Base-by-base conservation (phyloP, 2,329 filamentous ascomycete genomes). In the Samsoniella hepiali region DNA sequence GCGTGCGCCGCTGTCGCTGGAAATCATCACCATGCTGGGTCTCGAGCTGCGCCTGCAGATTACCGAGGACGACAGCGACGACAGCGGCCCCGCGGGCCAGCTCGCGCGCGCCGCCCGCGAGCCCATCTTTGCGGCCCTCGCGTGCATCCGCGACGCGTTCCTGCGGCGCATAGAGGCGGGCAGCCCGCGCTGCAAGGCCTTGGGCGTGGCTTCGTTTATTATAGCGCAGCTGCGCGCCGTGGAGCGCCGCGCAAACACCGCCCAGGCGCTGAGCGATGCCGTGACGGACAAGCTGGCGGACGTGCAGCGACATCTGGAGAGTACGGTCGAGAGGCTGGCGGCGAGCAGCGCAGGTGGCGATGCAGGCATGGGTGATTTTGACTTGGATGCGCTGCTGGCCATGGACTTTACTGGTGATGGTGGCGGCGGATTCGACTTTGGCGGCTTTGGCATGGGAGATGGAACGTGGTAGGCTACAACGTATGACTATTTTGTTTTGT, bases 1-100 rank as follows among this genome's bases (percentile, higher is more conserved):
- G 36, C 55, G 42, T 7, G 62, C 51, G 10, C 62, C 62, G 3
- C 38, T 63, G 4, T 57, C 51, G 3, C 54, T 63, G 9, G 54
- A 63, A 15, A 51, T 63, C n/a, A 54, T 53, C 13, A 58, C 62
- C 31, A 58, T 58, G 54, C 36, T 63, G 7, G 62, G 36, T 13
- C 45, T 63, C 5, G 62, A 63, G 36, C 34, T 63, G 10, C 45
- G 50, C 42, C 55, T 34, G 50, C 59, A 56, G 38, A 38, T 62
- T 17, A 17, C n/a, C n/a, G 59, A 62, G 27, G 47, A 60, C 44
- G 45, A 58, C 29, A 60, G 10, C 47, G 15, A 13, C 45, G 34
- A 29, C 27, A 9, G 36, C 47, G 47, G 47, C 3, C 36, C 45
- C 15, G 44, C 58, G 15, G 45, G 47, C 15, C 36, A 27, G 47